Percentiles rank a stretch among this genome's conserved stretches.
Evolutionary conservation across 129 eudicot species (phyloP).

Genomic region (Flaveria ramosissima): DNA sequence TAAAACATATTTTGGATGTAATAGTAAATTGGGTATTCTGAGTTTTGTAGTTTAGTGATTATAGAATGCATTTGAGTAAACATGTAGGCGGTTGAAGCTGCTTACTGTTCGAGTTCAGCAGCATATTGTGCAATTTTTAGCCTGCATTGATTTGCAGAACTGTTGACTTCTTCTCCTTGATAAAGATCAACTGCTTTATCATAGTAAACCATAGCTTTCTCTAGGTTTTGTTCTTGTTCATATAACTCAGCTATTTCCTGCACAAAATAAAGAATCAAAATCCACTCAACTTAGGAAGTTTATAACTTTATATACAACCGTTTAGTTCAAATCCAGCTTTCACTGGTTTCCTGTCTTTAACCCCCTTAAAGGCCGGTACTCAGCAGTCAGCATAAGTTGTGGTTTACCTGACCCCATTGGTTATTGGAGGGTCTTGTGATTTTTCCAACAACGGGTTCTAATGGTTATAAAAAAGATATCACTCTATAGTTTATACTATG

Average conservation of each 20-base stretch:
- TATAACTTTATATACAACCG: no score
- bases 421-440: neutral
- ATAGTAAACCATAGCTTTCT: constrained; percentile 18
- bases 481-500: neutral
- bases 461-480: neutral
- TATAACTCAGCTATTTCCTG: constrained; percentile 18
- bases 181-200: constrained; percentile 13
- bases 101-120: constrained; percentile 16
- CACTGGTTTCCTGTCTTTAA: neutral
- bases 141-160: constrained; percentile 20
- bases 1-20: neutral
- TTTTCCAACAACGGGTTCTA: neutral
- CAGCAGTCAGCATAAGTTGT: neutral
- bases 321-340: neutral
- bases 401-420: neutral
- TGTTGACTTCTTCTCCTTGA: constrained; percentile 19
- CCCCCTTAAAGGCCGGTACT: no score
- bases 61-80: neutral
- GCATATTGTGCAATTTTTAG: constrained; percentile 17
- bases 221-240: constrained; percentile 12
- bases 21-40: neutral
- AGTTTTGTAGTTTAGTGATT: no score
- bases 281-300: neutral
- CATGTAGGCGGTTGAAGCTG: neutral
- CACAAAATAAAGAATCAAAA: neutral